phyloP scores from a whole-genome alignment of 768 basidiomycete species.

The Myochromella boudieri region DNA sequence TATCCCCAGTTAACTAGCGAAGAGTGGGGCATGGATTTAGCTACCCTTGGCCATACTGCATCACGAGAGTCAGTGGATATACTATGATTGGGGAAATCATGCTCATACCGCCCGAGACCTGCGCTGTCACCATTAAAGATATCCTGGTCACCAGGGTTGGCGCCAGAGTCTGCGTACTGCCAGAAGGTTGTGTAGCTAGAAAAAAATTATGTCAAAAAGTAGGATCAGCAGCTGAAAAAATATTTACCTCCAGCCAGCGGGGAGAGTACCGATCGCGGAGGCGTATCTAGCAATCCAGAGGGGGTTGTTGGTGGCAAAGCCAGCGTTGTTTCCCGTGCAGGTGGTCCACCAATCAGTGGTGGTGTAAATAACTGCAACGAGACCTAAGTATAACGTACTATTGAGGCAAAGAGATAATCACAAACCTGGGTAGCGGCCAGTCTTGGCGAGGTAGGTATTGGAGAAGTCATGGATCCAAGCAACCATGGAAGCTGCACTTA shows the following conservation, averaged over 20 bases:
- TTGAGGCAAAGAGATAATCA: background rate
- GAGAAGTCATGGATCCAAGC: constrained; percentile 64
- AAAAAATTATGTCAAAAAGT: background rate
- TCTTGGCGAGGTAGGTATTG: constrained; percentile 49
- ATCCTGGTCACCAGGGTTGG: constrained; percentile 60
- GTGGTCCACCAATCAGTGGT: constrained; percentile 68
- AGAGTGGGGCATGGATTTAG: too few species aligned
- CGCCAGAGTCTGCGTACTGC: constrained; percentile 57
- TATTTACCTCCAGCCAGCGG: constrained; percentile 55
- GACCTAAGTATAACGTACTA: background rate
- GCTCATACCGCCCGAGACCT: constrained; percentile 39
- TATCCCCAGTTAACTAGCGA: too few species aligned
- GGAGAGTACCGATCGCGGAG: constrained; percentile 50
- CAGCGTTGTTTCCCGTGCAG: constrained; percentile 60
- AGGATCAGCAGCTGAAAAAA: background rate
- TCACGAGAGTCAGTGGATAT: background rate
- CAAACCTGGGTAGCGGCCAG: constrained; percentile 44
- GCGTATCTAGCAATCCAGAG: constrained; percentile 62
- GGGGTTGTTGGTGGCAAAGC: constrained; percentile 51
- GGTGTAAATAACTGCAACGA: constrained; percentile 52
- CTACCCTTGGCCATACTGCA: too few species aligned
- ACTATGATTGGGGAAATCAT: background rate
- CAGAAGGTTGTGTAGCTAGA: constrained; percentile 53
- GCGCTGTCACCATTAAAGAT: constrained; percentile 52
- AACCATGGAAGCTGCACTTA: constrained; percentile 56